Base-by-base conservation (phyloP, 2,329 filamentous ascomycete species). In the Lasiodiplodia sp. region DNA sequence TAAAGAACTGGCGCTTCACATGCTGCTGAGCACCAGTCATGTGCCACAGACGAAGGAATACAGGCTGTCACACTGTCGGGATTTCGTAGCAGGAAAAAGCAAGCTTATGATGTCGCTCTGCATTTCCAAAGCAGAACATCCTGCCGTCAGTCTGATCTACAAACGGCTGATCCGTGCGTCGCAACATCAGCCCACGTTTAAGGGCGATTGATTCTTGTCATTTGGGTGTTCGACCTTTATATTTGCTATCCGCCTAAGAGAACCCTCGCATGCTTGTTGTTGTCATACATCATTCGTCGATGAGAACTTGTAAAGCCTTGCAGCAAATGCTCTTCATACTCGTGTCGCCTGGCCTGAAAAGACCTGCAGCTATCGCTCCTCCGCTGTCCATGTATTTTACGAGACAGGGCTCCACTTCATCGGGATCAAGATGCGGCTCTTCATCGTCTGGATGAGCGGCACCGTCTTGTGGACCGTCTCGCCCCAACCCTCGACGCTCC, bases 401-500 rank as follows among this genome's bases (percentile, higher is more conserved):
- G 65, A 28, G 14, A 67, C 93, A 4, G 96, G 94, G 71, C 93
- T 97, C 96, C 96, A 99, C 10, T 94, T 92, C 91, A 97, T 94
- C 14, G 96, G 93, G 70, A 98, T 90, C 77, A 99, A 81, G 75
- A 99, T 94, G 75, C 92, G 88, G 77, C 93, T 97, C 87, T 96
- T 93, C 96, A 99, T 99, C 69, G 85, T 90, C 84, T 97, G 94
- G 75, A 99, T 99, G 72, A 99, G 86, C 38, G 96, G 96, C 57
- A 99, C 96, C 1, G 96, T 99, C 87, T 97, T 97, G 85, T 99
- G 96, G 47, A 98, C 96, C 28, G 95, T 97, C 77, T 97, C 93
- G 65, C 92, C 93, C 96, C 96, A 99, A 56, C 96, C 96, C 77
- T 97, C 92, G 51, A 97, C 89, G 72, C 90, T 89, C 96, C 96